Evolutionary conservation across 805 yeast genomes (phyloP).

Genomic region (Teunomyces stri): DNA sequence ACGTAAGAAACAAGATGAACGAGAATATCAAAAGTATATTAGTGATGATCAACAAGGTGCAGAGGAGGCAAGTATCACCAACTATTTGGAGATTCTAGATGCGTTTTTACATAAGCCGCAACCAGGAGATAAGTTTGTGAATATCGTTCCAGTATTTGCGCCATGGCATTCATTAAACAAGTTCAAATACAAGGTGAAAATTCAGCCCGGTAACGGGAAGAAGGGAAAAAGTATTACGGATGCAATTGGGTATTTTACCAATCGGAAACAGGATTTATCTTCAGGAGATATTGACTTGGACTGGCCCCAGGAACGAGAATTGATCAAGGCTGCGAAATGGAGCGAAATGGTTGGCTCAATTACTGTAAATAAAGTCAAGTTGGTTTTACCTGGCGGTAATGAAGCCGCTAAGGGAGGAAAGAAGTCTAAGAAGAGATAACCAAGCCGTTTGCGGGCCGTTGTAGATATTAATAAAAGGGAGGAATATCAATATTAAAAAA

Average conservation of each 20-base stretch:
- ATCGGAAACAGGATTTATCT: constrained; percentile 41
- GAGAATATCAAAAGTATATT: constrained; percentile 45
- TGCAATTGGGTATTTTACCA: constrained; percentile 54
- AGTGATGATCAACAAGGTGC: constrained; percentile 26
- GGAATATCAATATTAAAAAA: background rate
- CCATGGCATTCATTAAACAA: constrained; percentile 84
- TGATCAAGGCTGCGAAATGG: constrained; percentile 55
- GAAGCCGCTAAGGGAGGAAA: constrained; percentile 23
- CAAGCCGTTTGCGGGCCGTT: background rate
- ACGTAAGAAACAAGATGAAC: constrained; percentile 44
- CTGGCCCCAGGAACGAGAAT: constrained; percentile 68
- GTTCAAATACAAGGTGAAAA: constrained; percentile 76
- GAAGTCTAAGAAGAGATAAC: constrained; percentile 8
- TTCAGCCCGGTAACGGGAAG: constrained; percentile 76
- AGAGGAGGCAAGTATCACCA: constrained; percentile 27
- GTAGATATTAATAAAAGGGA: background rate
- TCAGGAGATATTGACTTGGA: constrained; percentile 53
- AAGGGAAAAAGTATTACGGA: constrained; percentile 86
- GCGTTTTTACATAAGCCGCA: constrained; percentile 44
- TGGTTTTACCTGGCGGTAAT: constrained; percentile 52
- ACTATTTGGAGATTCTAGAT: constrained; percentile 45
- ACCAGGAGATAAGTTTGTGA: constrained; percentile 51
- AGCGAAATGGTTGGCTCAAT: constrained; percentile 65
- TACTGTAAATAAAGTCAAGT: constrained; percentile 70
- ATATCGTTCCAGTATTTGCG: constrained; percentile 82